Evolutionary conservation across 2,329 filamentous ascomycete species (phyloP), one percentile per base, ranked within the genome.

Genomic region (Knufia fluminis): DNA sequence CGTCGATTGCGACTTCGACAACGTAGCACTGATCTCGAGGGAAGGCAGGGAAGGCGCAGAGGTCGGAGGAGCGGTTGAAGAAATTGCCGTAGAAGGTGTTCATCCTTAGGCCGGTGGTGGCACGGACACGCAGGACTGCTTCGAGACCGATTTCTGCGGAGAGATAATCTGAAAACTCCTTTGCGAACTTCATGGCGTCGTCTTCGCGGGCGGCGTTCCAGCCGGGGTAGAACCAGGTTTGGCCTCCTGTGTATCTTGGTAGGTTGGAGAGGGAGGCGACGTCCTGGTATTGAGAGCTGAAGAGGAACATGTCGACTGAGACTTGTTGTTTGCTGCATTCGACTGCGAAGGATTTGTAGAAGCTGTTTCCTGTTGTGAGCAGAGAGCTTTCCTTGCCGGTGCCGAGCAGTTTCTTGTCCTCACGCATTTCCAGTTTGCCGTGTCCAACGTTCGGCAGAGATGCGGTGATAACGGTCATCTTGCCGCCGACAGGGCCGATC

Each of bases 1-100:
- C 92, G 60, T 98, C 92, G 57, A 98, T 97, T 12, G 92, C 90
- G 49, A 98, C 94, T 68, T 98, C 92, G 17, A 98, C 91, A 38
- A 97, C 92, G 64, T 97, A 97, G 55, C 86, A 89, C 67, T 98
- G 92, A 62, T 98, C 92, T 64, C 92, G 84, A 26, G 92, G 92
- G 74, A 98, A 97, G 0, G 92, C 90, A 1, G 92, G 92, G 76
- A 98, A 98, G 10, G 92, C 92, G 66, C 92, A 97, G 26, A 98
- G 80, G 70, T 98, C 92, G 14, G 90, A 96, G 65, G 88, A 95
- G 59, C 92, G 80, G 73, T 97, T 98, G 77, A 98, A 98, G 71
- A 98, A 98, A 72, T 98, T 98, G 59, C 92, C 92, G 68, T 97
- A 98, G 71, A 98, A 98, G 1, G 91, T 90, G 71, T 83, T 95